Evolutionary conservation across 2,329 filamentous ascomycete genomes (phyloP).

Genomic region (Diaporthe amygdali): DNA sequence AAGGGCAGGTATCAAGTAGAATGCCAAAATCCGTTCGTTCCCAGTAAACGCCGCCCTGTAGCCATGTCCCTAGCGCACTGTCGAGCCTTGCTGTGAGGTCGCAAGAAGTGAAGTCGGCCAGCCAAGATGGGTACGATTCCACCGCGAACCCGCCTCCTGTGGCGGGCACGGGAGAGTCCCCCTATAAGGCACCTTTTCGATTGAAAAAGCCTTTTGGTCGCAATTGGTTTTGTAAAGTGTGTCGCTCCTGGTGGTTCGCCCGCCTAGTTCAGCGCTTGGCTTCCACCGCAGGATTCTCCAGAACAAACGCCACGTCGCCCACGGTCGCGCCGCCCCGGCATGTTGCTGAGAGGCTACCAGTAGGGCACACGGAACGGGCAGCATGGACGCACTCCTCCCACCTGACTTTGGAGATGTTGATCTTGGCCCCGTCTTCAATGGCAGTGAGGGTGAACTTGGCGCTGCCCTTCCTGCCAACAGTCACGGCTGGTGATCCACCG

Average conservation of each 20-base stretch:
- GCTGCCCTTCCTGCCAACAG: slow-evolving; percentile 50
- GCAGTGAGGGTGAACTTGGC: slow-evolving; percentile 53
- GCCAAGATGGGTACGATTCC: not conserved
- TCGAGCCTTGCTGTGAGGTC: slow-evolving; percentile 9
- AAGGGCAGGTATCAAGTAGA: not conserved
- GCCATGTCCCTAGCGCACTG: slow-evolving; percentile 10
- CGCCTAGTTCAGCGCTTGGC: not conserved
- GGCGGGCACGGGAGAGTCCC: not conserved
- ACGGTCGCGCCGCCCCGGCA: slow-evolving; percentile 53
- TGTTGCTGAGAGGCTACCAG: slow-evolving; percentile 50
- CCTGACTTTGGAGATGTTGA: slow-evolving; percentile 56
- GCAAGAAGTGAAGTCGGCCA: slow-evolving; percentile 11
- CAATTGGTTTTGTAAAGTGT: not conserved
- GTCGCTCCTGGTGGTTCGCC: not conserved
- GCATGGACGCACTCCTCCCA: slow-evolving; percentile 62
- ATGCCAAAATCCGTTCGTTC: not conserved
- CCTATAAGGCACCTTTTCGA: not conserved
- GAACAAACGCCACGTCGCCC: slow-evolving; percentile 50
- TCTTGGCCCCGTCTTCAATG: slow-evolving; percentile 47
- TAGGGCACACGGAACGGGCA: slow-evolving; percentile 55
- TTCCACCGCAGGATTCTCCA: slow-evolving; percentile 34
- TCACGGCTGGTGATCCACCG: slow-evolving; percentile 47
- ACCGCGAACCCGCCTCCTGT: not conserved
- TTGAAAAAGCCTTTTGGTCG: not conserved
- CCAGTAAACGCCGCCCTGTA: not conserved